These are phyloP conservation scores for Botrytis squamosa DNA, from an alignment of 2,329 filamentous ascomycete genomes.

Conservation along the genomic window DNA sequence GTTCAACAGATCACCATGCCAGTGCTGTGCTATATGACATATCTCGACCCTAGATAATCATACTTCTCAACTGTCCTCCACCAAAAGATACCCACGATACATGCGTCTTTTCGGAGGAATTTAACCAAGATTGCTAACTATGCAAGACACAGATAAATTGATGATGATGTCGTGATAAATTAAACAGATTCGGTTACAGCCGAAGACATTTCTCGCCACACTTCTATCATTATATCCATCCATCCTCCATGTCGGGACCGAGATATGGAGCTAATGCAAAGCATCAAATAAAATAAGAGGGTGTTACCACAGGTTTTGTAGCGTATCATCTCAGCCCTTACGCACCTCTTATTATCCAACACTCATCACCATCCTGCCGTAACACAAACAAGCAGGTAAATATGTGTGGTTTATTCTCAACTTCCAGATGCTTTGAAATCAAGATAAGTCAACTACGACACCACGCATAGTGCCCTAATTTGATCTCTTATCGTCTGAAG, in stretches of 20 bases:
- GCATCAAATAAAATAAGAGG: neutral
- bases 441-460: neutral
- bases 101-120: conserved; percentile 11
- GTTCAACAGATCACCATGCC: neutral
- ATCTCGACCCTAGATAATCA: conserved; percentile 12
- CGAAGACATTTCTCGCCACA: neutral
- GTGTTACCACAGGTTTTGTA: neutral
- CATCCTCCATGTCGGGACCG: neutral
- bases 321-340: neutral
- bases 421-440: conserved; percentile 8
- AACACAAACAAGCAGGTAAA: neutral
- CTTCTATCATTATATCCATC: neutral
- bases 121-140: conserved; percentile 17
- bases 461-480: neutral
- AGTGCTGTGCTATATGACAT: conserved; percentile 10
- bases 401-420: neutral
- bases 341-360: neutral
- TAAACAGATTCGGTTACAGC: neutral
- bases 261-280: conserved; percentile 11
- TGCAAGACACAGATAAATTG: conserved; percentile 8
- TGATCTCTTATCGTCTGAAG: neutral
- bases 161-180: neutral
- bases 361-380: neutral
- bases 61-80: neutral
- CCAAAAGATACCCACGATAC: conserved; percentile 11